Evolutionary conservation across 1,284 basidiomycete genomes (phyloP).

Genomic region (Cutaneotrichosporon sp.): DNA sequence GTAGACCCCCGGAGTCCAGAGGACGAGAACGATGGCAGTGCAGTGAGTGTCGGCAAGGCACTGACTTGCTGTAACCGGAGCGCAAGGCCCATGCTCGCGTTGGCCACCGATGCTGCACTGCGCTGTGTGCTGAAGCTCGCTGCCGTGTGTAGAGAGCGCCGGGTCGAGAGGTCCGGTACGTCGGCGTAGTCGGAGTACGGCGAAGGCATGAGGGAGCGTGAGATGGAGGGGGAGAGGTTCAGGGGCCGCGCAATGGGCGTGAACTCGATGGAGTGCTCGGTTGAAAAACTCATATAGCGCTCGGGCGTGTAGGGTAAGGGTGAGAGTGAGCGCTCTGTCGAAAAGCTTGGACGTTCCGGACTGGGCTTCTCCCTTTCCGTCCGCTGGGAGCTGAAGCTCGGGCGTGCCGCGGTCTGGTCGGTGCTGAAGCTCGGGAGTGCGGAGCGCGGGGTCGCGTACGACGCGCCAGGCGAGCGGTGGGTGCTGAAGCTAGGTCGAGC

Average conservation of each 20-base stretch:
- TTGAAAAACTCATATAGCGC: neutral
- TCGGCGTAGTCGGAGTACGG: neutral
- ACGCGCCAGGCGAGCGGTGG: neutral
- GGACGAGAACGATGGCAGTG: neutral
- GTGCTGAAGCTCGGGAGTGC: neutral
- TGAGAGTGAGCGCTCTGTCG: neutral
- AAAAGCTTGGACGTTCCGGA: neutral
- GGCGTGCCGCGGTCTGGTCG: neutral
- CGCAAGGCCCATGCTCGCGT: neutral
- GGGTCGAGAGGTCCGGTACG: neutral
- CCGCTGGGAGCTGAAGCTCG: neutral
- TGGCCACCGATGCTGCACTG: neutral
- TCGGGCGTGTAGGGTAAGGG: neutral
- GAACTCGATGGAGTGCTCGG: neutral
- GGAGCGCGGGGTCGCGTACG: neutral
- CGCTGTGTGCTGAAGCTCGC: neutral
- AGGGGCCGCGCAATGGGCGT: neutral
- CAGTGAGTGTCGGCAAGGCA: neutral
- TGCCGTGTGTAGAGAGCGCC: neutral
- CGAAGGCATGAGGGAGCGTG: neutral
- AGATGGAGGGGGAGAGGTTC: neutral
- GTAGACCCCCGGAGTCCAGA: neutral
- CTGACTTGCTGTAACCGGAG: neutral
- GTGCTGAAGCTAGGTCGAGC: neutral
- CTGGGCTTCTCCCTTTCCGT: neutral